phyloP scores from a whole-genome alignment of 768 basidiomycete genomes.

The Mycena kentingensis region DNA sequence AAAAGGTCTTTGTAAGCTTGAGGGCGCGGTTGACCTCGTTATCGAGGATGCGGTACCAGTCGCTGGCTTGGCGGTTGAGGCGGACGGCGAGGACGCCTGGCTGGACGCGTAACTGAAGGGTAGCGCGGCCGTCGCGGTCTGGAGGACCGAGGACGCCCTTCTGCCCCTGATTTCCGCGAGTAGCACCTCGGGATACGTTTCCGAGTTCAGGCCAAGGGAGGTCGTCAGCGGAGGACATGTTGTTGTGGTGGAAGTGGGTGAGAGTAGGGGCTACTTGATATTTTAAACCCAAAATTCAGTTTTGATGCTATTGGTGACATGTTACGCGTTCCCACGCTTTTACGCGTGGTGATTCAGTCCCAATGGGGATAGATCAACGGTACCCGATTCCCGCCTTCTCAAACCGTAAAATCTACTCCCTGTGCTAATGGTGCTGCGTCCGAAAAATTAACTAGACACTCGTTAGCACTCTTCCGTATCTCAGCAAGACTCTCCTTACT shows the following conservation, averaged over 20 bases:
- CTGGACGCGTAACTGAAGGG: slow-evolving; percentile 80
- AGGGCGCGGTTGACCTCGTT: slow-evolving; percentile 77
- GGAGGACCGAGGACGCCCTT: slow-evolving; percentile 75
- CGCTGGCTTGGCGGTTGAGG: slow-evolving; percentile 74
- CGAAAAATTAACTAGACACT: slow-evolving; percentile 75
- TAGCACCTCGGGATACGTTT: slow-evolving; percentile 82
- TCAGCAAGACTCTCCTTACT: slow-evolving; percentile 35
- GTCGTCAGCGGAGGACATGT: slow-evolving; percentile 67
- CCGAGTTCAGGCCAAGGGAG: slow-evolving; percentile 86
- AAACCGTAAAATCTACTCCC: slow-evolving; percentile 79
- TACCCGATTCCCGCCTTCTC: slow-evolving; percentile 20
- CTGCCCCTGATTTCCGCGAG: slow-evolving; percentile 83
- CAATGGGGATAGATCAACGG: slow-evolving; percentile 16
- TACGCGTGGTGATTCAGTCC: slow-evolving; percentile 7
- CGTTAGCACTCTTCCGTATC: slow-evolving; percentile 13
- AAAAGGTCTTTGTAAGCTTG: slow-evolving; percentile 84
- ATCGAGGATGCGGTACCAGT: slow-evolving; percentile 82
- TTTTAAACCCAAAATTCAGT: no score
- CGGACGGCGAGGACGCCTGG: slow-evolving; percentile 79
- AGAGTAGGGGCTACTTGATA: background rate
- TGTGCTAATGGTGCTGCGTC: slow-evolving; percentile 89
- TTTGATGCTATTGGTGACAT: no score
- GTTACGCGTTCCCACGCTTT: no score
- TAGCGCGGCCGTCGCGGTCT: slow-evolving; percentile 73
- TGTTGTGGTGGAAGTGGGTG: slow-evolving; percentile 31